Base-by-base conservation (phyloP, 2,329 filamentous ascomycete species). In the Thielaviopsis populi region DNA sequence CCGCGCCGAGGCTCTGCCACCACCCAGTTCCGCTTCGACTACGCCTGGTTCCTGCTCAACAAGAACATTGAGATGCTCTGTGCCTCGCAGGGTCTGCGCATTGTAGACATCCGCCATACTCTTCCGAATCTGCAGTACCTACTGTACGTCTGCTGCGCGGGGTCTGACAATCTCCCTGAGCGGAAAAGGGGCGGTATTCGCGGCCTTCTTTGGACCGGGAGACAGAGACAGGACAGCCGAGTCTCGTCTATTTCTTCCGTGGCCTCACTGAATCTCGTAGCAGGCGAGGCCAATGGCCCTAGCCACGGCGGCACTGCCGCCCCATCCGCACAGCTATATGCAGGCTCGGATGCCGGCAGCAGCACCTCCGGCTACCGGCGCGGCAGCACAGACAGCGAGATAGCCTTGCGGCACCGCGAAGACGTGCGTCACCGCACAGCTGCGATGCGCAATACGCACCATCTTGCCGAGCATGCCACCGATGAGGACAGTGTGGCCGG, bases 21-120 rank as follows among this genome's bases (percentile, higher is more conserved):
- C 1, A 83, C 90, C 0, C 84, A 91, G 56, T 97, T 92, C 76
- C 85, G 92, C 1, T 97, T 97, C 73, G 92, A 97, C 70, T 99
- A 97, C 72, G 94, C 80, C 11, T 94, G 96, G 71, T 99, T 97
- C 70, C 77, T 97, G n/a, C 80, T 99, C 15, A 97, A 97, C 76
- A 96, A 97, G 74, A 79, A 97, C 71, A 91, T 99, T 64, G 91
- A 97, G 69, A 75, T 79, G 0, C 76, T 86, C 2, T 85, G 83
- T 66, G 75, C 77, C 2, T 78, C 79, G 0, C 85, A 91, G 68
- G 87, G 87, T 0, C 77, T 96, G 13, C 85, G 86, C 58, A 85
- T 95, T 0, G 81, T 96, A 67, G 94, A 99, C 70, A 90, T 96
- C 19, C 83, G 94, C 3, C 90, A 97, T 69, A 95, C 92, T 0